Base-by-base conservation (phyloP, 1,284 basidiomycete species). In the Leccinum subrobustum region DNA sequence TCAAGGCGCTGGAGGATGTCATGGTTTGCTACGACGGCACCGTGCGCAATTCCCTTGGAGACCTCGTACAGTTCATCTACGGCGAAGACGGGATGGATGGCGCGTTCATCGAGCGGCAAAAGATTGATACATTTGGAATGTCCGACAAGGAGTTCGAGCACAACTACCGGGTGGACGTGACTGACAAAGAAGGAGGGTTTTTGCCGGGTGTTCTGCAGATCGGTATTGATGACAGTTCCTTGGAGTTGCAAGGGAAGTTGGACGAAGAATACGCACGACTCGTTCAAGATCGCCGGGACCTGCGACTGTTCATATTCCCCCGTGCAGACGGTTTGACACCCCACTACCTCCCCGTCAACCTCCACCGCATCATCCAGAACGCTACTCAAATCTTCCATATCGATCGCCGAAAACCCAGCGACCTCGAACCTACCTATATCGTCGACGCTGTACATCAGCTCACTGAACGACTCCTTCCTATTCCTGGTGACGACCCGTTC, bases 41-140 rank as follows among this genome's bases (percentile, higher is more conserved):
- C 0, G 96, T 99, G 20, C 88, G 96, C 58, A 99, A 99, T 74
- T 98, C 96, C 8, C 82, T 96, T 4, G 95, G 95, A 11, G 95
- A 98, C 75, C 86, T 99, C 52, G 86, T 99, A 37, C 95, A 99
- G 75, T 99, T 99, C 76, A 85, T 95, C 20, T 99, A 99, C 67
- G 96, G 97, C 52, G 97, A 99, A 75, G 97, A 99, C 70, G 96
- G 97, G 37, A 97, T 99, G 89, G 97, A 99, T 70, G 96, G 95
- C 64, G 94, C 95, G 0, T 96, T 91, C 76, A 98, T 99, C 74
- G 97, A 99, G 80, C 89, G 90, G 65, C 97, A 99, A 77, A 89
- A 85, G 56, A 88, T 98, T 60, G 92, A 97, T 67, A 94, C 93
- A 0, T 95, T 95, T 66, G 87, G 86, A 50, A 81, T 98, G 62